Percentiles rank a stretch among this genome's conserved stretches.
Conservation (phyloP, 805 yeast species). For the Pichia membranifaciens region DNA sequence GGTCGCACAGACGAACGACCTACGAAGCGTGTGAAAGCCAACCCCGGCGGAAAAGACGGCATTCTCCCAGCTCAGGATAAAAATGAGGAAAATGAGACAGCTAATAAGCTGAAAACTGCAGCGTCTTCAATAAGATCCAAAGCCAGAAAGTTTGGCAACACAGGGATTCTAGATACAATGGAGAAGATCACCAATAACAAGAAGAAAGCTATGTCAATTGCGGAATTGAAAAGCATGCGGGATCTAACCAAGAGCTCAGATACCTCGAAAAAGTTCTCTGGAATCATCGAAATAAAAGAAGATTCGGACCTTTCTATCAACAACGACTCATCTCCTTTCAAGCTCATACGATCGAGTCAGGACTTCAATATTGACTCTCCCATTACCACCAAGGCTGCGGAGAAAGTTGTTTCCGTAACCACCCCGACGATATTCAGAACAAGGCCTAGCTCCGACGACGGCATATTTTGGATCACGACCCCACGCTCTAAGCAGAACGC, state of each 20-base stretch:
- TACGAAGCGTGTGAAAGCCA: background rate
- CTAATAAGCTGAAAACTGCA: too few relatives aligned
- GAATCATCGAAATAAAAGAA: constrained; percentile 3
- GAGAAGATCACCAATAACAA: background rate
- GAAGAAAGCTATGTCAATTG: constrained; percentile 7
- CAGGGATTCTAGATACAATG: constrained; percentile 2
- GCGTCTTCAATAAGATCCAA: background rate
- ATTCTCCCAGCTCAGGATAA: background rate
- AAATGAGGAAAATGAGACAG: too few relatives aligned
- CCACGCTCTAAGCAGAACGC: constrained; percentile 21
- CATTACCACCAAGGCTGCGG: background rate
- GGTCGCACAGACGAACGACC: constrained; percentile 1
- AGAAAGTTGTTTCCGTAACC: background rate
- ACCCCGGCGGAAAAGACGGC: background rate
- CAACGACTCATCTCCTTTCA: constrained; percentile 9
- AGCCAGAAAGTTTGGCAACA: background rate
- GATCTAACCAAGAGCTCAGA: constrained; percentile 1
- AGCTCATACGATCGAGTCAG: constrained; percentile 11
- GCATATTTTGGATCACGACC: constrained; percentile 37
- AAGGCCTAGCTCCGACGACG: constrained; percentile 30
- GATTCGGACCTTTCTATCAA: constrained; percentile 6
- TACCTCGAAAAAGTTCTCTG: background rate
- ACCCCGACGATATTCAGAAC: constrained; percentile 4
- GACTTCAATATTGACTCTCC: constrained; percentile 11
- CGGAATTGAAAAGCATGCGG: constrained; percentile 1